phyloP scores from a whole-genome alignment of 768 basidiomycete species.

The Suillus paluster region DNA sequence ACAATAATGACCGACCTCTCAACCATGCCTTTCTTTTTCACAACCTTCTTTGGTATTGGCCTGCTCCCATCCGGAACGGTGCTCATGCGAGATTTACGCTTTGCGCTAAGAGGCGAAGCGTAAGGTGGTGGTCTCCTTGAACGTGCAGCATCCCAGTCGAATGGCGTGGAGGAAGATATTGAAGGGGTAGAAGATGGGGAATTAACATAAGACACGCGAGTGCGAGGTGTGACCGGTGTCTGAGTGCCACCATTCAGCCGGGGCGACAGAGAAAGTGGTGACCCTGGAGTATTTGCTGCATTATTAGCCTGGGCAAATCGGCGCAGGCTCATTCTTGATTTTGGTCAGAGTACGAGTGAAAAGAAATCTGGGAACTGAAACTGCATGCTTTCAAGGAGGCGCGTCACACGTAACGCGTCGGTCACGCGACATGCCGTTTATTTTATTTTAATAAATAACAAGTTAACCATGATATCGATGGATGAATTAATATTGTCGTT shows the following conservation, averaged over 20 bases:
- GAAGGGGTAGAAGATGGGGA: conserved; percentile 73
- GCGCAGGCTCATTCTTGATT: conserved; percentile 53
- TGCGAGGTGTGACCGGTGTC: conserved; percentile 50
- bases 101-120: conserved; percentile 57
- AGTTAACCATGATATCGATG: too few species aligned
- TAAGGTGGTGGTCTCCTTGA: conserved; percentile 73
- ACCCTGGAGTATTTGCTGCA: conserved; percentile 41
- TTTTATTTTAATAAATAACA: not conserved
- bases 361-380: not conserved
- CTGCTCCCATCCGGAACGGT: conserved; percentile 23
- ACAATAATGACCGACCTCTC: conserved; percentile 51
- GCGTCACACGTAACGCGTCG: conserved; percentile 29
- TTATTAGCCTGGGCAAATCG: conserved; percentile 60
- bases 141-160: conserved; percentile 89
- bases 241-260: conserved; percentile 35
- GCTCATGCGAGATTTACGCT: conserved; percentile 48
- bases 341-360: conserved; percentile 8
- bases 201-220: conserved; percentile 56
- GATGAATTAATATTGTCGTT: too few species aligned
- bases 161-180: conserved; percentile 74
- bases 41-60: conserved; percentile 53
- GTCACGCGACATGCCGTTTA: conserved; percentile 23
- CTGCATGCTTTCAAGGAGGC: conserved; percentile 24
- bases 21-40: conserved; percentile 67
- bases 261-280: conserved; percentile 46